Evolutionary conservation across 176 grass and related monocot genomes (phyloP).

Genomic region (Cocos nucifera): DNA sequence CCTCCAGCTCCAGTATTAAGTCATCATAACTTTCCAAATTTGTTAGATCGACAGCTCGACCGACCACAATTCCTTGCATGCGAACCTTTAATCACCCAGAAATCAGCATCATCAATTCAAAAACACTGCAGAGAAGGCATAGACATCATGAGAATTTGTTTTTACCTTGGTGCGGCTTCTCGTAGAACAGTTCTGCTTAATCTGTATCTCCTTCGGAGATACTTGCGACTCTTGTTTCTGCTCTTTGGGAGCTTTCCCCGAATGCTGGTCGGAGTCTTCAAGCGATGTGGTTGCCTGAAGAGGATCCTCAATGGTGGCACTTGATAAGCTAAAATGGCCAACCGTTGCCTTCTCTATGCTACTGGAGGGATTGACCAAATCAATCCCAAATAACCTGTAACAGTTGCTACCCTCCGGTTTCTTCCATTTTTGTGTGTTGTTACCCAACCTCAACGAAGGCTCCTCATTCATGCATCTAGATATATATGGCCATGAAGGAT

Average conservation of each 20-base stretch:
- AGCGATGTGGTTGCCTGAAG: slow-evolving; percentile 1
- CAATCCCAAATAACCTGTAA: slow-evolving; percentile 18
- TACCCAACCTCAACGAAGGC: neutral
- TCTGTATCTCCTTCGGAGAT: slow-evolving; percentile 30
- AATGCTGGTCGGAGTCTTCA: slow-evolving; percentile 13
- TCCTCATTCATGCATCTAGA: slow-evolving; percentile 10
- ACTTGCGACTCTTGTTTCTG: slow-evolving; percentile 9
- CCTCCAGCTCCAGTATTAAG: slow-evolving; percentile 49
- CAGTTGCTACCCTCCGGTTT: neutral
- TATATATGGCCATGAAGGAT: slow-evolving; percentile 15
- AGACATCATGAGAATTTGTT: neutral
- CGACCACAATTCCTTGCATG: slow-evolving; percentile 80
- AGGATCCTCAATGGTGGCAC: slow-evolving; percentile 11
- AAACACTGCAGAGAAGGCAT: neutral
- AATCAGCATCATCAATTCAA: neutral
- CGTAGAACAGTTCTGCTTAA: slow-evolving; percentile 22
- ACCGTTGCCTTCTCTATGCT: neutral
- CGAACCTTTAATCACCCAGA: slow-evolving; percentile 40
- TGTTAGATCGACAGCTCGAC: slow-evolving; percentile 66
- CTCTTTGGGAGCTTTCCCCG: slow-evolving; percentile 11
- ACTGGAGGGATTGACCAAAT: slow-evolving; percentile 7
- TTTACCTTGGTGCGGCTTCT: slow-evolving; percentile 36
- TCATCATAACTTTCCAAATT: slow-evolving; percentile 48
- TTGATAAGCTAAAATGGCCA: neutral
- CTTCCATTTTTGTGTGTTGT: neutral